A percentile compares a stretch with the other conserved stretches of the same genome.
These are phyloP conservation scores for Allodekkera sacchari DNA, from an alignment of 805 yeast genomes.

Conservation along the genomic window DNA sequence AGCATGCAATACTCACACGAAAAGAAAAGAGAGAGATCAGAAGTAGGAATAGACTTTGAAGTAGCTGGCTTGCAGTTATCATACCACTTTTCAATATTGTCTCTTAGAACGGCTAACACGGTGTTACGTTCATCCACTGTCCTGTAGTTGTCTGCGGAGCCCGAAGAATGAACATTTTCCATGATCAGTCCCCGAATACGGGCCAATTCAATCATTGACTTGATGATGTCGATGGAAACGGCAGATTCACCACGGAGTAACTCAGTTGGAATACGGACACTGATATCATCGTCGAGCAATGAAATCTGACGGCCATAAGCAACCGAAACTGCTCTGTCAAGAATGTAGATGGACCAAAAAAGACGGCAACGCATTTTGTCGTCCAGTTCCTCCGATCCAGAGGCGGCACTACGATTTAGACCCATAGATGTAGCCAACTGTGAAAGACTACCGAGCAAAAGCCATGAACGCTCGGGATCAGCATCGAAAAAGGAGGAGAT, in stretches of 20 bases:
- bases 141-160: slow-evolving; percentile 25
- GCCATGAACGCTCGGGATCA: slow-evolving; percentile 4
- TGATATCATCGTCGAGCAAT: slow-evolving; percentile 21
- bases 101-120: slow-evolving; percentile 26
- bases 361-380: slow-evolving; percentile 15
- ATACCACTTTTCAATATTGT: slow-evolving; percentile 31
- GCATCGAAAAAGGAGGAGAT: slow-evolving; percentile 1
- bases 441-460: slow-evolving; percentile 44
- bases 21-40: slow-evolving; percentile 24
- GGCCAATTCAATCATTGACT: slow-evolving; percentile 34
- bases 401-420: slow-evolving; percentile 20
- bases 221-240: slow-evolving; percentile 29
- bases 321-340: slow-evolving; percentile 21
- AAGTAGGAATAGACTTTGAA: slow-evolving; percentile 3
- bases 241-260: slow-evolving; percentile 32
- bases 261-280: slow-evolving; percentile 23
- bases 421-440: slow-evolving; percentile 27
- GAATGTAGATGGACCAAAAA: slow-evolving; percentile 22
- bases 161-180: slow-evolving; percentile 36
- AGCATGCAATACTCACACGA: slow-evolving; percentile 37
- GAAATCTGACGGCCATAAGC: slow-evolving; percentile 21
- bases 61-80: slow-evolving; percentile 14
- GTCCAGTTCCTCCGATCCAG: slow-evolving; percentile 34
- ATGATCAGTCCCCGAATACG: slow-evolving; percentile 40
- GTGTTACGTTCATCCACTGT: slow-evolving; percentile 25